These are phyloP conservation scores for Aspergillus steynii DNA, from an alignment of 495 filamentous ascomycete genomes.

Conservation along the genomic window DNA sequence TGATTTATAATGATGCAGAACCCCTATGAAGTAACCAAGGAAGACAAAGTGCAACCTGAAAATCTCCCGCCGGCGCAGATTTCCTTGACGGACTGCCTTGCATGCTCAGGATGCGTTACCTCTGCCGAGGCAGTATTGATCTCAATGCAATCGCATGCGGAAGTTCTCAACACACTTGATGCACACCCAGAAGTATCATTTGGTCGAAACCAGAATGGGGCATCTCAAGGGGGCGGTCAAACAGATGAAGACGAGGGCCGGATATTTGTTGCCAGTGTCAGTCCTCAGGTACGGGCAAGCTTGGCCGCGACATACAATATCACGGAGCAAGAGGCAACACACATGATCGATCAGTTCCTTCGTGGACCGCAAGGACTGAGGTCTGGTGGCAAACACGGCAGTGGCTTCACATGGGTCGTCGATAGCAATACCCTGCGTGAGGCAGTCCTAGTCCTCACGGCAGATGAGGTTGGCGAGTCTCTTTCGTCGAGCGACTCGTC, in stretches of 20 bases:
- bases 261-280: conserved; percentile 87
- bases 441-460: conserved; percentile 72
- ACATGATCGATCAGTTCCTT: conserved; percentile 82
- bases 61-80: conserved; percentile 75
- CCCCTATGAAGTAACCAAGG: conserved; percentile 84
- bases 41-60: conserved; percentile 69
- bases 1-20: conserved; percentile 49
- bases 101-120: conserved; percentile 96
- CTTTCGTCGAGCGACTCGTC: conserved; percentile 24
- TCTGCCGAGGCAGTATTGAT: conserved; percentile 95
- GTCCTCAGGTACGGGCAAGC: conserved; percentile 84
- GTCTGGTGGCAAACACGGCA: conserved; percentile 66
- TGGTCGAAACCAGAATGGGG: conserved; percentile 19
- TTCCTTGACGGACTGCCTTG: conserved; percentile 94
- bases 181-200: conserved; percentile 54
- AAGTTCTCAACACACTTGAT: conserved; percentile 83
- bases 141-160: conserved; percentile 84
- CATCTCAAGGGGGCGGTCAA: conserved; percentile 25
- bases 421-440: conserved; percentile 82
- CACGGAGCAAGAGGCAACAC: conserved; percentile 68
- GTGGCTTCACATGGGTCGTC: conserved; percentile 81
- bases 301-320: conserved; percentile 79
- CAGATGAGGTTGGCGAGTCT: conserved; percentile 69
- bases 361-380: conserved; percentile 67
- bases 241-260: conserved; percentile 50